Evolutionary conservation across 176 grass and related monocot genomes (phyloP).

Genomic region (Dactylis glomerata): DNA sequence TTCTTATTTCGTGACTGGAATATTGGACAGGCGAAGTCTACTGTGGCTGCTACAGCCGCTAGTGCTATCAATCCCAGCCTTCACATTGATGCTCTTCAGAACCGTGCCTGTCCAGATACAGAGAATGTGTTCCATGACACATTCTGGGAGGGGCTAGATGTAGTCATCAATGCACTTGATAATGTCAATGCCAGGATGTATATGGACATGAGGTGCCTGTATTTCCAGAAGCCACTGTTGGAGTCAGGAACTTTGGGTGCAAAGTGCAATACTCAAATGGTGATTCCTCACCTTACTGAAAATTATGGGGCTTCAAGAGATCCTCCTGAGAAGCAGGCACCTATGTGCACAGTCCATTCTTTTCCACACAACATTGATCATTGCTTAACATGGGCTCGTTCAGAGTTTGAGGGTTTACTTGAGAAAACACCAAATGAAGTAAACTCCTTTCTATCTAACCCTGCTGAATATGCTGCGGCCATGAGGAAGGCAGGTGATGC

Average conservation of each 20-base stretch:
- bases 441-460: slow-evolving; percentile 57
- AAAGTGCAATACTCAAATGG: slow-evolving; percentile 78
- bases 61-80: slow-evolving; percentile 52
- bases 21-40: slow-evolving; percentile 69
- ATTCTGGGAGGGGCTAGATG: slow-evolving; percentile 62
- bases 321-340: slow-evolving; percentile 63
- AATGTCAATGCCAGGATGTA: slow-evolving; percentile 78
- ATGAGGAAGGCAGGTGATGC: slow-evolving; percentile 66
- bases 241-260: slow-evolving; percentile 73
- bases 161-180: slow-evolving; percentile 75
- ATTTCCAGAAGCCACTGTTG: slow-evolving; percentile 78
- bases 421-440: slow-evolving; percentile 68
- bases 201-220: slow-evolving; percentile 70
- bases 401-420: slow-evolving; percentile 62
- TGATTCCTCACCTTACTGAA: slow-evolving; percentile 71
- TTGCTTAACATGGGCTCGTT: slow-evolving; percentile 65
- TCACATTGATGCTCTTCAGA: slow-evolving; percentile 55
- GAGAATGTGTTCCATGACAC: slow-evolving; percentile 71
- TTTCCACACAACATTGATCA: slow-evolving; percentile 79
- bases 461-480: slow-evolving; percentile 40
- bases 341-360: slow-evolving; percentile 67
- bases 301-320: slow-evolving; percentile 65
- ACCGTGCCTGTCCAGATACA: slow-evolving; percentile 61
- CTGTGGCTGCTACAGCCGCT: slow-evolving; percentile 42
- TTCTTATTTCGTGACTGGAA: slow-evolving; percentile 79